Conservation (phyloP, 1,284 basidiomycete genomes). For the Papiliotrema flavescens region DNA sequence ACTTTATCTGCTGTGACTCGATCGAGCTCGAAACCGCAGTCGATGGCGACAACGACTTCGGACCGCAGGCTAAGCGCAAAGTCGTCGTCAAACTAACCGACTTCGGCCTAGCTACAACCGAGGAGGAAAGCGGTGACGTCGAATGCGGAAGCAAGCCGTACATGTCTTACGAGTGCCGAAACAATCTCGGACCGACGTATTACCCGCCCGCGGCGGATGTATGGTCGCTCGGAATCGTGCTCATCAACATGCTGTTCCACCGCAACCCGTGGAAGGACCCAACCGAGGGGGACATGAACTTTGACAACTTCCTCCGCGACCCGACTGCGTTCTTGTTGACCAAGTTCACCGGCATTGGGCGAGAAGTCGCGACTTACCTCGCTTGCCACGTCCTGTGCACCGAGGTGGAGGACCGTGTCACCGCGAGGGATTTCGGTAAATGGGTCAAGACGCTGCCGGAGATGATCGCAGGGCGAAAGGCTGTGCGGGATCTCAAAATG, state of each 20-base stretch:
- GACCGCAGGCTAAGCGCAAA: slow-evolving; percentile 55
- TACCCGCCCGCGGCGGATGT: slow-evolving; percentile 92
- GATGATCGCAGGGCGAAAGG: slow-evolving; percentile 56
- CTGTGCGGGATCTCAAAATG: slow-evolving; percentile 37
- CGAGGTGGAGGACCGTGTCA: slow-evolving; percentile 57
- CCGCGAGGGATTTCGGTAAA: slow-evolving; percentile 75
- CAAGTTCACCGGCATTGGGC: slow-evolving; percentile 89
- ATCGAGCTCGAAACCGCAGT: slow-evolving; percentile 61
- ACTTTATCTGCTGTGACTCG: slow-evolving; percentile 77
- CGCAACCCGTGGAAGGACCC: slow-evolving; percentile 98
- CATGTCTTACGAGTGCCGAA: slow-evolving; percentile 98
- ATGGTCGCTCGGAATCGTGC: slow-evolving; percentile 97
- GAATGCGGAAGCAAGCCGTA: slow-evolving; percentile 98
- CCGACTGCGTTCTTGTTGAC: slow-evolving; percentile 81
- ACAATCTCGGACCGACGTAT: slow-evolving; percentile 91
- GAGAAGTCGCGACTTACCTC: slow-evolving; percentile 78
- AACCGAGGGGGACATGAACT: slow-evolving; percentile 68
- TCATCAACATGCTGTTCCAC: slow-evolving; percentile 99
- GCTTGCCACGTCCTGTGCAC: slow-evolving; percentile 83
- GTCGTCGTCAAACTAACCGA: slow-evolving; percentile 87
- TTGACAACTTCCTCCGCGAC: slow-evolving; percentile 73
- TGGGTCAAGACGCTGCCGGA: slow-evolving; percentile 81
- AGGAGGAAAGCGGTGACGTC: slow-evolving; percentile 86
- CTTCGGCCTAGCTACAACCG: slow-evolving; percentile 91
- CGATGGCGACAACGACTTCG: slow-evolving; percentile 32